These are phyloP conservation scores for Serpula lacrymans DNA, from an alignment of 768 basidiomycete genomes.

Conservation along the genomic window DNA sequence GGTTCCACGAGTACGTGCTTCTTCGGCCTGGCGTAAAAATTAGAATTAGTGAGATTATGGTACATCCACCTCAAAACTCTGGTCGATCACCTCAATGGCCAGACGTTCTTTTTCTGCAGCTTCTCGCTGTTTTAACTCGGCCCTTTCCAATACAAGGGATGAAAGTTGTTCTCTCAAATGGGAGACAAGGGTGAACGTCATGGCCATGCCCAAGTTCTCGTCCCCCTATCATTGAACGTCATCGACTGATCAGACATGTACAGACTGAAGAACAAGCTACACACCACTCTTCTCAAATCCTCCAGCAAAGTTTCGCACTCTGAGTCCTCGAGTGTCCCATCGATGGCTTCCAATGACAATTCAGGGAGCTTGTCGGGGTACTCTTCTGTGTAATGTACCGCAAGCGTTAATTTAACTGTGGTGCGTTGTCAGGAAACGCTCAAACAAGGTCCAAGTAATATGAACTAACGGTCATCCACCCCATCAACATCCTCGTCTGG, in stretches of 20 bases:
- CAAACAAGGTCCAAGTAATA: conserved; percentile 9
- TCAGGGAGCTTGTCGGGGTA: conserved; percentile 87
- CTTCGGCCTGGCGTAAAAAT: conserved; percentile 62
- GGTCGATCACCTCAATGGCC: conserved; percentile 80
- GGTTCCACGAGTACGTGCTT: conserved; percentile 87
- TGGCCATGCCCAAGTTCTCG: conserved; percentile 92
- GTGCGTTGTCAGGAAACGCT: conserved; percentile 7
- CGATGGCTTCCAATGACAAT: conserved; percentile 59
- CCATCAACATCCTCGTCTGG: conserved; percentile 76
- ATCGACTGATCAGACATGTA: not conserved
- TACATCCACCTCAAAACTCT: conserved; percentile 11
- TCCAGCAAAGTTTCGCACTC: conserved; percentile 54
- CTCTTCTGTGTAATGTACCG: conserved; percentile 70
- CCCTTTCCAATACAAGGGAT: conserved; percentile 55
- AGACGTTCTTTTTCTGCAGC: conserved; percentile 72
- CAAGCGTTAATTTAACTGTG: conserved; percentile 73
- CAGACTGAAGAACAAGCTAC: conserved; percentile 19
- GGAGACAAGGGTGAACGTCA: conserved; percentile 93
- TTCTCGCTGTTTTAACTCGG: conserved; percentile 51
- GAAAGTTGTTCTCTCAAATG: conserved; percentile 79
- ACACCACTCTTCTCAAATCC: conserved; percentile 55
- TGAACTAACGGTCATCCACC: conserved; percentile 33
- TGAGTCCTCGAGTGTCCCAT: conserved; percentile 60
- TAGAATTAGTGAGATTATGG: conserved; percentile 2
- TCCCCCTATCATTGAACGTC: conserved; percentile 49